A percentile compares a stretch with the other conserved stretches of the same genome.
Evolutionary conservation across 768 basidiomycete genomes (phyloP).

Genomic region (Rhodotorula diobovata): DNA sequence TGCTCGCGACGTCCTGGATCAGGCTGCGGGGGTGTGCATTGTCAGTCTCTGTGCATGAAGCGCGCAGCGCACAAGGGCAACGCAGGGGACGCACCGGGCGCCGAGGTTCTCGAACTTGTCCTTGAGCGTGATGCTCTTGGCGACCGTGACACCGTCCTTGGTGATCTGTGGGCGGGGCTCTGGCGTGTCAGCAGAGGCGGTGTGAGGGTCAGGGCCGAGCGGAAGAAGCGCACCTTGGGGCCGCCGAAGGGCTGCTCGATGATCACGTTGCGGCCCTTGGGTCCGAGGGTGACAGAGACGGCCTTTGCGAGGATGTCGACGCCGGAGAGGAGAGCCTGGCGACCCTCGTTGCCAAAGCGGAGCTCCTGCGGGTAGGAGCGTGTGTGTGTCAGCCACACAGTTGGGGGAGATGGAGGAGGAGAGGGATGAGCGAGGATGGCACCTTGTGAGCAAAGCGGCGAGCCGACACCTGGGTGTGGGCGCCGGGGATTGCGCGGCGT

Average conservation of each 20-base stretch:
- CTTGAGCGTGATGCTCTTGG: slow-evolving; percentile 86
- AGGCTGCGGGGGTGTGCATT: not conserved
- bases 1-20: slow-evolving; percentile 39
- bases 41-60: not conserved
- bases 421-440: not conserved
- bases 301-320: slow-evolving; percentile 96
- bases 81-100: slow-evolving; percentile 64
- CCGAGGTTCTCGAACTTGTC: slow-evolving; percentile 99
- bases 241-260: slow-evolving; percentile 64
- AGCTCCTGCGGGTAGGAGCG: slow-evolving; percentile 63
- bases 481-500: slow-evolving; percentile 21
- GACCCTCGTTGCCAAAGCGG: slow-evolving; percentile 90
- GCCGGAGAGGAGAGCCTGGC: slow-evolving; percentile 87
- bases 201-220: not conserved
- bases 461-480: slow-evolving; percentile 19
- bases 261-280: slow-evolving; percentile 97
- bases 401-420: too few relatives aligned
- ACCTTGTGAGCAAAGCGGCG: slow-evolving; percentile 40
- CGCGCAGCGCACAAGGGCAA: not conserved
- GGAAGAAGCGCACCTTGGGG: slow-evolving; percentile 42
- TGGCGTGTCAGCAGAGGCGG: not conserved
- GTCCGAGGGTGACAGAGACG: slow-evolving; percentile 91
- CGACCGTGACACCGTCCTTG: slow-evolving; percentile 97
- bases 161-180: slow-evolving; percentile 67
- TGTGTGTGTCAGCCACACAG: not conserved